A percentile compares a stretch with the other conserved stretches of the same genome.
Evolutionary conservation across 805 yeast species (phyloP).

Genomic region (Teunomyces kruisii): DNA sequence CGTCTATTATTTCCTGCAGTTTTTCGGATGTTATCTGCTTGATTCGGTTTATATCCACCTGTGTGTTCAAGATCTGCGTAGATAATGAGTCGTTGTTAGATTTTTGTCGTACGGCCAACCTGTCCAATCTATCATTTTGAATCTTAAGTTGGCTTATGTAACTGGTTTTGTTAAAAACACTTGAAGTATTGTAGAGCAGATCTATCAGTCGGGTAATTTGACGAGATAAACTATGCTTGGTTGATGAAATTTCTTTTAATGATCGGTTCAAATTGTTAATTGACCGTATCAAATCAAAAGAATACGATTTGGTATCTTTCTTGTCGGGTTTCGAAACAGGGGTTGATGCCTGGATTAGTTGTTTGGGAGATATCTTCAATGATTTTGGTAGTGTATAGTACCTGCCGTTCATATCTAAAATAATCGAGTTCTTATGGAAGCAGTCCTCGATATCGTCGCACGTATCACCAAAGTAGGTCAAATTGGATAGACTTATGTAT

Average conservation of each 20-base stretch:
- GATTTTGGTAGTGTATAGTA: conserved; percentile 19
- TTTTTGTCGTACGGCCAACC: conserved; percentile 18
- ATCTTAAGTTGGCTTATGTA: conserved; percentile 6
- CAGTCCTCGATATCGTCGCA: conserved; percentile 12
- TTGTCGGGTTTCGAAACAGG: background rate
- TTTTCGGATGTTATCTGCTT: conserved; percentile 16
- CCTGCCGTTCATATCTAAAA: conserved; percentile 19
- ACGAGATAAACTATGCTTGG: conserved; percentile 21
- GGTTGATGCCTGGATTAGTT: background rate
- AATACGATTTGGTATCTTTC: conserved; percentile 19
- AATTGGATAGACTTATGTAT: conserved; percentile 16
- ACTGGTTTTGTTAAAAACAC: conserved; percentile 7
- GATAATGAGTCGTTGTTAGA: conserved; percentile 22
- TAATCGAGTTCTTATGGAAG: conserved; percentile 19
- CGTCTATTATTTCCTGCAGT: conserved; percentile 14
- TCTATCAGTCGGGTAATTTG: conserved; percentile 18
- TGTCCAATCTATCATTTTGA: conserved; percentile 12
- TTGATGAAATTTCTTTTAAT: conserved; percentile 25
- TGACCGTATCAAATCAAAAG: conserved; percentile 30
- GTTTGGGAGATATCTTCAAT: conserved; percentile 3
- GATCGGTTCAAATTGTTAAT: conserved; percentile 24
- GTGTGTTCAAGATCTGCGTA: conserved; percentile 20
- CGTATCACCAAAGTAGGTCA: conserved; percentile 12
- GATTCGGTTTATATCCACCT: conserved; percentile 20
- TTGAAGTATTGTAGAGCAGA: background rate